phyloP scores from a whole-genome alignment of 352 stramenopile species.

The Peronospora tabacina region DNA sequence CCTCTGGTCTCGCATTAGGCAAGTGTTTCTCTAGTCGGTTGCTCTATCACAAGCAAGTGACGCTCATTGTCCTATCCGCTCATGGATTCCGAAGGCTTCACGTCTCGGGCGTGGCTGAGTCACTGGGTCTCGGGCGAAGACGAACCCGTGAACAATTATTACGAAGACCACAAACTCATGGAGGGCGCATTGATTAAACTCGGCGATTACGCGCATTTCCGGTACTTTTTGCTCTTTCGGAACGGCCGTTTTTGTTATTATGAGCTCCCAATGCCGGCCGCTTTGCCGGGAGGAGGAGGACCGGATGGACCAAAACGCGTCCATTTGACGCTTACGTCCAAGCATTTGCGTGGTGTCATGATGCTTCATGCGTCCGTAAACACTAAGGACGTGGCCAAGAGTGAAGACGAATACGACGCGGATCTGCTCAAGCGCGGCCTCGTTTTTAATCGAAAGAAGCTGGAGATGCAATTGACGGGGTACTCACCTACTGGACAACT shows the following conservation, averaged over 20 bases:
- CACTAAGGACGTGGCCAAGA: constrained; percentile 52
- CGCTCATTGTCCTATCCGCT: too few relatives aligned
- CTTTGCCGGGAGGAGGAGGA: constrained; percentile 16
- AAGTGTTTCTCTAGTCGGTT: too few relatives aligned
- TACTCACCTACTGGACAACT: constrained; percentile 71
- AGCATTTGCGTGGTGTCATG: constrained; percentile 77
- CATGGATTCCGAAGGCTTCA: constrained; percentile 37
- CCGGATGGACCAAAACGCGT: constrained; percentile 31
- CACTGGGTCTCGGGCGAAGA: constrained; percentile 51
- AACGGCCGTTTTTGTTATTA: constrained; percentile 85
- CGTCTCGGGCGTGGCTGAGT: constrained; percentile 46
- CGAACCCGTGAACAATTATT: constrained; percentile 69
- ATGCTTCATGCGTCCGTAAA: constrained; percentile 75
- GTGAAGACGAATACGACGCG: constrained; percentile 64
- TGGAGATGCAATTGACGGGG: constrained; percentile 77
- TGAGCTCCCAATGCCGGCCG: constrained; percentile 59
- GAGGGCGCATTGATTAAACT: constrained; percentile 81
- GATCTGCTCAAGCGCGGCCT: constrained; percentile 60
- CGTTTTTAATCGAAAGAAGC: constrained; percentile 73
- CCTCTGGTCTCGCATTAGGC: too few relatives aligned
- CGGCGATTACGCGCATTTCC: constrained; percentile 81
- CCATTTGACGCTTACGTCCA: constrained; percentile 65
- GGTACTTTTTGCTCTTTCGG: constrained; percentile 78
- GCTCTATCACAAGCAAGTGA: too few relatives aligned
- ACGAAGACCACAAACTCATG: constrained; percentile 81